Percentiles rank a stretch among this genome's conserved stretches.
phyloP scores from a whole-genome alignment of 345 rosid genomes.

The Salix exigua region DNA sequence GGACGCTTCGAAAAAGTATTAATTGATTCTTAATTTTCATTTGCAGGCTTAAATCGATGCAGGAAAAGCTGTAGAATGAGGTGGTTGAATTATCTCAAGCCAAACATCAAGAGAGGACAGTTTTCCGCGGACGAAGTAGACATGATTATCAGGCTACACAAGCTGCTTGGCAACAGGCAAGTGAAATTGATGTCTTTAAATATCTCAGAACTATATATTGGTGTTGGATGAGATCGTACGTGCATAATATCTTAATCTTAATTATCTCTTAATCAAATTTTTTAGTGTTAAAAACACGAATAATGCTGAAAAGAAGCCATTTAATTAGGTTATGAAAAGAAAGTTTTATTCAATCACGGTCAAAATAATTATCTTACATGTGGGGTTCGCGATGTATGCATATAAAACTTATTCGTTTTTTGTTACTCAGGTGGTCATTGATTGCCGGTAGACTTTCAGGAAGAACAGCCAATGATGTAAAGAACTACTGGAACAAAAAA shows the following conservation, averaged over 20 bases:
- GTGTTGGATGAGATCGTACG: too few relatives aligned
- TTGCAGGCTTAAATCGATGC: conserved; percentile 14
- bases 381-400: too few relatives aligned
- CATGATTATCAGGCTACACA: conserved; percentile 9
- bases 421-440: conserved; percentile 36
- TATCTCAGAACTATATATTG: too few relatives aligned
- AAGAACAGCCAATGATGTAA: conserved; percentile 43
- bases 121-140: conserved; percentile 7
- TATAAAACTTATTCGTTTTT: neutral
- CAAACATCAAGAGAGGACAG: conserved; percentile 7
- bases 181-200: neutral
- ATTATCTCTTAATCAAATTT: too few relatives aligned
- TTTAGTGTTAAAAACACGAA: too few relatives aligned
- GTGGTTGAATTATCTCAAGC: conserved; percentile 16
- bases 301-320: too few relatives aligned
- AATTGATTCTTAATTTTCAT: neutral
- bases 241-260: too few relatives aligned
- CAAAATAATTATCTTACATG: too few relatives aligned
- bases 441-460: conserved; percentile 51
- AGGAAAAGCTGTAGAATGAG: conserved; percentile 17
- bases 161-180: conserved; percentile 11
- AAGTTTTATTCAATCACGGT: too few relatives aligned
- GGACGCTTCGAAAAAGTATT: too few relatives aligned
- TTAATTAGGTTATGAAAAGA: too few relatives aligned
- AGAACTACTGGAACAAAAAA: conserved; percentile 33